Percentiles rank a stretch among this genome's conserved stretches.
phyloP scores from a whole-genome alignment of 1,284 basidiomycete species.

The Tylopilus sp. region DNA sequence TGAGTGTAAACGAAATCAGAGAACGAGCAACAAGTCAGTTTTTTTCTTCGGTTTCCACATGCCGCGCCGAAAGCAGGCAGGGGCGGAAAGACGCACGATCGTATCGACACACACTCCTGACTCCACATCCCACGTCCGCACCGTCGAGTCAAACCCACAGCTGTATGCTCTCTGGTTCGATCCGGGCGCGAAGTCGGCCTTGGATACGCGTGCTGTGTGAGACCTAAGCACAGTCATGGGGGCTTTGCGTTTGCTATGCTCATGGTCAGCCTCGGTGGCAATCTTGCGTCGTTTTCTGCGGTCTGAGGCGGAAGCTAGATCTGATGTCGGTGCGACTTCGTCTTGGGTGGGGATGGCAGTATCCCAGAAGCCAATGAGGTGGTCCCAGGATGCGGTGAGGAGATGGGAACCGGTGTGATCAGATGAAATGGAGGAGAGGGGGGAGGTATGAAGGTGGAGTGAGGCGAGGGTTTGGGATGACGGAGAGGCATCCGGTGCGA shows the following conservation, averaged over 20 bases:
- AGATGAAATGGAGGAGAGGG: constrained; percentile 66
- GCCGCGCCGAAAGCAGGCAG: neutral
- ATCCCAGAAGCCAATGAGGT: constrained; percentile 71
- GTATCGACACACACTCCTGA: constrained; percentile 63
- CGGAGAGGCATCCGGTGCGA: constrained; percentile 45
- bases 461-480: constrained; percentile 43
- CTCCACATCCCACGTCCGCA: constrained; percentile 71
- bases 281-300: constrained; percentile 57
- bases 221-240: constrained; percentile 67
- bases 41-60: neutral
- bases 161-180: constrained; percentile 50
- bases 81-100: constrained; percentile 34
- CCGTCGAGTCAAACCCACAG: constrained; percentile 74
- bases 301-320: constrained; percentile 34
- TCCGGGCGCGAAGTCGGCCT: constrained; percentile 46
- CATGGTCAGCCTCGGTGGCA: constrained; percentile 30
- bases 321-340: constrained; percentile 44
- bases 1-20: too few species aligned
- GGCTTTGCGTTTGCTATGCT: constrained; percentile 50
- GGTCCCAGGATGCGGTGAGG: constrained; percentile 31
- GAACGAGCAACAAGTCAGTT: neutral
- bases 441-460: constrained; percentile 75
- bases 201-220: constrained; percentile 71
- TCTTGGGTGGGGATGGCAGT: constrained; percentile 58
- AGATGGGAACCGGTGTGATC: constrained; percentile 50